A percentile compares a stretch with the other conserved stretches of the same genome.
phyloP scores from a whole-genome alignment of 2,329 filamentous ascomycete genomes.

The Nothopassalora personata region DNA sequence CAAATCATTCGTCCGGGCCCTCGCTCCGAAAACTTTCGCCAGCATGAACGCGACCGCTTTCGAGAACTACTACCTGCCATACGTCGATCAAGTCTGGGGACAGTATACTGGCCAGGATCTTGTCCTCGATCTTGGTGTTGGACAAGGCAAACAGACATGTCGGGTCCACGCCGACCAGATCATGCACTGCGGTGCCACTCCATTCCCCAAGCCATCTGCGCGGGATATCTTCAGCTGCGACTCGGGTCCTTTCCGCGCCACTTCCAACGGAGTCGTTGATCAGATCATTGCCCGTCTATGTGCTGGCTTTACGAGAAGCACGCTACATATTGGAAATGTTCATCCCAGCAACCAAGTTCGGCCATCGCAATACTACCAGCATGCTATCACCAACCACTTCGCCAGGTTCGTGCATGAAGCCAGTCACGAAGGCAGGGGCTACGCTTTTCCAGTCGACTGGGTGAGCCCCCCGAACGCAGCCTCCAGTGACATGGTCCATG shows the following conservation, averaged over 20 bases:
- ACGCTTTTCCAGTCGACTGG: conserved; percentile 60
- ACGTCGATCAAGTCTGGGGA: conserved; percentile 45
- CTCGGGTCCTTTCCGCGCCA: conserved; percentile 51
- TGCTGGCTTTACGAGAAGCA: conserved; percentile 67
- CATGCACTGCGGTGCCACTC: conserved; percentile 30
- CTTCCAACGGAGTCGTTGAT: conserved; percentile 32
- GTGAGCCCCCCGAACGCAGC: conserved; percentile 34
- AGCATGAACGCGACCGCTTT: conserved; percentile 42
- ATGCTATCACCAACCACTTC: conserved; percentile 46
- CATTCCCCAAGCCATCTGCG: conserved; percentile 52
- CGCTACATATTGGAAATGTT: conserved; percentile 48
- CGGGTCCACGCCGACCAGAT: conserved; percentile 27
- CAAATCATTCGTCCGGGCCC: conserved; percentile 33
- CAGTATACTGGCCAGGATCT: conserved; percentile 41
- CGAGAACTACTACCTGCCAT: conserved; percentile 44
- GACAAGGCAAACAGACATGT: conserved; percentile 24
- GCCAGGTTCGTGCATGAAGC: conserved; percentile 51
- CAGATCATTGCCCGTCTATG: conserved; percentile 63
- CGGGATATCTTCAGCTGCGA: conserved; percentile 61
- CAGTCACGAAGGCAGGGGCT: conserved; percentile 50
- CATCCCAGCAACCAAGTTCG: conserved; percentile 33
- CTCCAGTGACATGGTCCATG: neutral
- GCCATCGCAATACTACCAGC: conserved; percentile 37
- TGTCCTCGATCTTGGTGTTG: conserved; percentile 56
- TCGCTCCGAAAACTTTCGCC: conserved; percentile 33